Evolutionary conservation across 768 basidiomycete genomes (phyloP).

Genomic region (Amanita pallidorosea): DNA sequence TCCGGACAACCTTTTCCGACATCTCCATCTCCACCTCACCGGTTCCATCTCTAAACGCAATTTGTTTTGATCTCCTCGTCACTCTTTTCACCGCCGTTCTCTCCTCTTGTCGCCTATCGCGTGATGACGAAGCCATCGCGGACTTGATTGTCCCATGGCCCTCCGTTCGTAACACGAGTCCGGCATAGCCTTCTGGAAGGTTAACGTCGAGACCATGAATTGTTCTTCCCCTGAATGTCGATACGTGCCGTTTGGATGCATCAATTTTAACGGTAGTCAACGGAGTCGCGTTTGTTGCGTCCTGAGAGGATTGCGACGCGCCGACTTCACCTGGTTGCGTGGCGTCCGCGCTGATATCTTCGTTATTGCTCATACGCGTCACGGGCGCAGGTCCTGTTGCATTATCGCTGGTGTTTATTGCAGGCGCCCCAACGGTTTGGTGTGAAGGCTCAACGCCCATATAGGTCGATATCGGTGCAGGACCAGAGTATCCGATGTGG

Average conservation of each 20-base stretch:
- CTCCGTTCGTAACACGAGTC: conserved; percentile 43
- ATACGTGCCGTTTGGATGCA: conserved; percentile 32
- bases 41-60: conserved; percentile 12
- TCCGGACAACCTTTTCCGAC: conserved; percentile 14
- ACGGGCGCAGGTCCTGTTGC: background rate
- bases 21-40: conserved; percentile 12
- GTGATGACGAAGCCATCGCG: conserved; percentile 1
- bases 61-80: conserved; percentile 17
- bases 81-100: conserved; percentile 6
- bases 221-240: conserved; percentile 68
- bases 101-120: background rate
- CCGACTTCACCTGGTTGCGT: background rate
- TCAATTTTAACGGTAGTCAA: conserved; percentile 1
- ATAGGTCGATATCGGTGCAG: conserved; percentile 66
- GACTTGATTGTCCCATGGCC: conserved; percentile 9
- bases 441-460: conserved; percentile 45
- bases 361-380: background rate
- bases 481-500: conserved; percentile 58
- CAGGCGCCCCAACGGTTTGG: conserved; percentile 18
- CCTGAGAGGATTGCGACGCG: conserved; percentile 2
- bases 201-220: conserved; percentile 56
- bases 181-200: conserved; percentile 58
- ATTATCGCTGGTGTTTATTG: background rate
- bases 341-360: background rate
- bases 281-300: conserved; percentile 1